A percentile compares a stretch with the other conserved stretches of the same genome.
These are phyloP conservation scores for Davidsoniella eucalypti DNA, from an alignment of 2,329 filamentous ascomycete genomes.

Conservation along the genomic window DNA sequence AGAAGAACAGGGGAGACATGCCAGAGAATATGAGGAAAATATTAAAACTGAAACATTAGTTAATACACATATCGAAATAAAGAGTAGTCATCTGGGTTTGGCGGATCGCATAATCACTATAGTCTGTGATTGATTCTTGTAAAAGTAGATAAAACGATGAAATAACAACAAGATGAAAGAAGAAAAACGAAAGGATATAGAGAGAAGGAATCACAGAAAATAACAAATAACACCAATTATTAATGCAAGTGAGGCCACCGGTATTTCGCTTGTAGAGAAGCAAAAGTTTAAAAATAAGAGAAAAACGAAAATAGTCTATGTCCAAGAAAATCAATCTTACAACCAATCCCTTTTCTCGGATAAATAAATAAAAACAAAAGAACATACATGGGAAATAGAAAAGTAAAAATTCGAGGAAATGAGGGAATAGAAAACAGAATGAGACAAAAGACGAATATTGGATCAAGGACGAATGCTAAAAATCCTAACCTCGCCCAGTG, in stretches of 20 bases:
- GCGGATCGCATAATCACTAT: too few species aligned
- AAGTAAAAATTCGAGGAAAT: not conserved
- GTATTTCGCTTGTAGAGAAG: not conserved
- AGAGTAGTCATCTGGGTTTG: too few species aligned
- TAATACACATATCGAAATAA: too few species aligned
- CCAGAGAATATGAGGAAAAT: too few species aligned
- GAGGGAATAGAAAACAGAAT: not conserved
- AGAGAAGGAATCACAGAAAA: too few species aligned
- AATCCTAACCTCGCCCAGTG: not conserved
- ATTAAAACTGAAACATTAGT: too few species aligned
- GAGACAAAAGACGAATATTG: not conserved
- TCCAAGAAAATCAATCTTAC: conserved; percentile 3
- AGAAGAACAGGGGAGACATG: too few species aligned
- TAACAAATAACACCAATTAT: too few species aligned
- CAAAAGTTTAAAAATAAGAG: too few species aligned
- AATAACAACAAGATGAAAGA: not conserved
- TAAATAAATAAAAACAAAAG: not conserved
- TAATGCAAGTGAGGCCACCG: not conserved
- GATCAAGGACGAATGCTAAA: not conserved
- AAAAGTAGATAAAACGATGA: not conserved
- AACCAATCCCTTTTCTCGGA: not conserved
- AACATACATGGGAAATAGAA: not conserved
- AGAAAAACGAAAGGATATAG: not conserved
- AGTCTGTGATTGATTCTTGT: too few species aligned
- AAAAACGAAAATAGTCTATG: conserved; percentile 1